Base-by-base conservation (phyloP, 495 filamentous ascomycete species). In the Penicillium dipodomyicola region DNA sequence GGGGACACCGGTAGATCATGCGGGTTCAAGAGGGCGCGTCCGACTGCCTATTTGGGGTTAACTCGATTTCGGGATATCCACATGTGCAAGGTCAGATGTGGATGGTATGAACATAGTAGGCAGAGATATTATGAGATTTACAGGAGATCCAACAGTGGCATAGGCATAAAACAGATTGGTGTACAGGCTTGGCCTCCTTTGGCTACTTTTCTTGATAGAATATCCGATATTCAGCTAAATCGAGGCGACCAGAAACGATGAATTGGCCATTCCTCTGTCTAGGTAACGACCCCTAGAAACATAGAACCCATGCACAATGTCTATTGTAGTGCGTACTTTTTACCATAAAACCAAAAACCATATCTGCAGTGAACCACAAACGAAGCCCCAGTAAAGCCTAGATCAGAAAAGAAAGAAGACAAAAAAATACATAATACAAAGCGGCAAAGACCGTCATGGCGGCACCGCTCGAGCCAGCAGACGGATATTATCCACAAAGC, bases 401-500 rank as follows among this genome's bases (percentile, higher is more conserved):
- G 7, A 52, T 19, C 6, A 22, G 14, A 29, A 41, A n/a, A 65
- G 35, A n/a, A n/a, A n/a, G n/a, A n/a, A n/a, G n/a, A n/a, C n/a
- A n/a, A n/a, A 25, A 25, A 25, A 44, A 61, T 66, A 64, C 45
- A 64, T 67, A 49, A 48, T 67, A 61, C 52, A 65, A 45, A 61
- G 50, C 7, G 50, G 64, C 37, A 59, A 22, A 44, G 35, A 57
- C 52, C 59, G 56, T 71, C 59, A 74, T 40, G 70, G 62, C 20
- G 75, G 75, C 17, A 79, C 75, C 32, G 72, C 65, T 51, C 83
- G 73, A n/a, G 84, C 84, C 56, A 93, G 67, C 1, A 89, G 67
- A 35, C 87, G 77, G 29, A 95, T 82, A 68, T 97, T 96, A 70
- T 96, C 87, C 63, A 96, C 74, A 53, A 96, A 86, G 0, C 90